A percentile compares a stretch with the other conserved stretches of the same genome.
These are phyloP conservation scores for Agroathelia rolfsii DNA, from an alignment of 1,284 basidiomycete species.

Conservation along the genomic window DNA sequence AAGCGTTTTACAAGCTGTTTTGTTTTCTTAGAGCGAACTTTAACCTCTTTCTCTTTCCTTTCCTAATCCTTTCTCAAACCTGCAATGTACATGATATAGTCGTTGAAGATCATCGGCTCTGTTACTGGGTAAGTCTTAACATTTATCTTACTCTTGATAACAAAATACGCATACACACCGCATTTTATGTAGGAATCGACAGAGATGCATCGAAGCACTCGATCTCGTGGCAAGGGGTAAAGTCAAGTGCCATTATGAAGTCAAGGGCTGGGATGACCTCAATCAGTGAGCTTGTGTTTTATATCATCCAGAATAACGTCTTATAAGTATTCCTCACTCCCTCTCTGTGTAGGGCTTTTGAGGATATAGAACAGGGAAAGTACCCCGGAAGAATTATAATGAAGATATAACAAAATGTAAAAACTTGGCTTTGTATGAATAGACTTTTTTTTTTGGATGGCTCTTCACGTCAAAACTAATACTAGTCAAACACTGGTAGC, in stretches of 20 bases:
- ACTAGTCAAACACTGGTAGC: too few species aligned
- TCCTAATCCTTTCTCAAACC: slow-evolving; percentile 1
- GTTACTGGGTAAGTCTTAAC: slow-evolving; percentile 39
- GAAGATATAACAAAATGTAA: background rate
- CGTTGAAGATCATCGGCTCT: slow-evolving; percentile 47
- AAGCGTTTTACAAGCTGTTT: background rate
- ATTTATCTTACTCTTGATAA: background rate
- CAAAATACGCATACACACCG: slow-evolving; percentile 2
- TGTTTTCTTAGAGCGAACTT: background rate
- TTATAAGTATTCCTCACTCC: background rate
- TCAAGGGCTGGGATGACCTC: slow-evolving; percentile 38
- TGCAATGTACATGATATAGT: slow-evolving; percentile 18
- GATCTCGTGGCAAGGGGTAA: slow-evolving; percentile 54
- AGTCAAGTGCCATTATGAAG: slow-evolving; percentile 43
- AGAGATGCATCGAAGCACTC: slow-evolving; percentile 59
- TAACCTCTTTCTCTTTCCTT: slow-evolving; percentile 2
- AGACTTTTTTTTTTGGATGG: background rate
- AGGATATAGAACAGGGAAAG: background rate
- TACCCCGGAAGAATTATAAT: background rate
- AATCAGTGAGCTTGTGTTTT: slow-evolving; percentile 27
- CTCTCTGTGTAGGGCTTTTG: background rate
- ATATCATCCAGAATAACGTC: background rate
- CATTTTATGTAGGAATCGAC: slow-evolving; percentile 32
- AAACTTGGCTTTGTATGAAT: background rate
- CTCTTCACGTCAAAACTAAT: too few species aligned